These are phyloP conservation scores for Physaria fendleri DNA, from an alignment of 345 rosid genomes.

Conservation along the genomic window DNA sequence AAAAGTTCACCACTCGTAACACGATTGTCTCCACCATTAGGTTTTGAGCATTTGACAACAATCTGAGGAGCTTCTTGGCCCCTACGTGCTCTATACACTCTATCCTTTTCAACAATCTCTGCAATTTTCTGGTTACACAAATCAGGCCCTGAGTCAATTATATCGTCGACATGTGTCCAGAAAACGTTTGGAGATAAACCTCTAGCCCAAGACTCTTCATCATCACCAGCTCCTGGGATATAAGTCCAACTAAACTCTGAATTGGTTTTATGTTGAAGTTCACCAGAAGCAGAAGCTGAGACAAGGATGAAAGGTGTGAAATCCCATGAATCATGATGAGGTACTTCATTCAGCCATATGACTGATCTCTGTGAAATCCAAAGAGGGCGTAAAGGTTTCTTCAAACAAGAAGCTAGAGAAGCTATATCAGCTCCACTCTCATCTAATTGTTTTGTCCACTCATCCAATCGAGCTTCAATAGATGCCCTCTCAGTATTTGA, in stretches of 20 bases:
- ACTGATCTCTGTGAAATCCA: slow-evolving; percentile 89
- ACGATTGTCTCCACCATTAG: neutral
- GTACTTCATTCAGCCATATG: slow-evolving; percentile 89
- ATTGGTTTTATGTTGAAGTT: slow-evolving; percentile 36
- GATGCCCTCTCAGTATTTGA: slow-evolving; percentile 63
- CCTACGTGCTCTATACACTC: slow-evolving; percentile 72
- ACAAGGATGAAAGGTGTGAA: slow-evolving; percentile 83
- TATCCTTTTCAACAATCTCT: slow-evolving; percentile 72
- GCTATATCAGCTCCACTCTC: slow-evolving; percentile 82
- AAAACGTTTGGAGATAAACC: slow-evolving; percentile 70
- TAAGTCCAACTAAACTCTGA: slow-evolving; percentile 92
- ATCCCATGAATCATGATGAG: slow-evolving; percentile 85
- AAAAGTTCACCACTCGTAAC: slow-evolving; percentile 14
- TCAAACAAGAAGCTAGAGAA: slow-evolving; percentile 48
- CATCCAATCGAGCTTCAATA: slow-evolving; percentile 59
- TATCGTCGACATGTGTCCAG: slow-evolving; percentile 67
- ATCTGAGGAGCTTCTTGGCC: slow-evolving; percentile 69
- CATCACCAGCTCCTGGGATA: slow-evolving; percentile 96
- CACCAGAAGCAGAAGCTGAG: slow-evolving; percentile 58
- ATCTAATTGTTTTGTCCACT: slow-evolving; percentile 65
- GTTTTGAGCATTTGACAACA: slow-evolving; percentile 34
- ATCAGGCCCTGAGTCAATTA: slow-evolving; percentile 66
- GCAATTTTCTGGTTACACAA: slow-evolving; percentile 81
- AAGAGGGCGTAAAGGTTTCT: slow-evolving; percentile 71
- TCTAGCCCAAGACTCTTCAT: slow-evolving; percentile 98